Conservation (phyloP, 495 filamentous ascomycete species). For the Trichoderma virens region DNA sequence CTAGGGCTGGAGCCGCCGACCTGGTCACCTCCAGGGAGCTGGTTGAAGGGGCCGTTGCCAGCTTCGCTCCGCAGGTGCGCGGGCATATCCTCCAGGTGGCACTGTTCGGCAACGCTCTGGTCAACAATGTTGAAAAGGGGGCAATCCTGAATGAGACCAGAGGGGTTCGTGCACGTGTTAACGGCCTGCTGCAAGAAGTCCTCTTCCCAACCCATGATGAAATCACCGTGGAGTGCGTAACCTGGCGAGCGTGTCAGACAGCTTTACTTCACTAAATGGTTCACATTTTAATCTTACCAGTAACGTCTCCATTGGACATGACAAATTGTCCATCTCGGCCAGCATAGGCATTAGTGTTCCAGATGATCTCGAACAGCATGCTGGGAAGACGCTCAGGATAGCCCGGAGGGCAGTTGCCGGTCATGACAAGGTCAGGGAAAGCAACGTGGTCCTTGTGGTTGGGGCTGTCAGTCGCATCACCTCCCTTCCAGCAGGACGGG, state of each 20-base stretch:
- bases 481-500: constrained; percentile 85
- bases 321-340: constrained; percentile 64
- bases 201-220: constrained; percentile 72
- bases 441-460: constrained; percentile 69
- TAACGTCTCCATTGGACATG: constrained; percentile 75
- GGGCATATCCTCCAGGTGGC: constrained; percentile 27
- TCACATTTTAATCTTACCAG: constrained; percentile 36
- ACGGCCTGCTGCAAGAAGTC: constrained; percentile 52
- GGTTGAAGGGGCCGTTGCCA: constrained; percentile 19
- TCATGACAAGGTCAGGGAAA: constrained; percentile 67
- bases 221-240: constrained; percentile 79
- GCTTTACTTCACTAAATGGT: no score
- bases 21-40: constrained; percentile 32
- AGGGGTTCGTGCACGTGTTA: constrained; percentile 46
- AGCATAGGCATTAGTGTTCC: constrained; percentile 62
- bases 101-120: constrained; percentile 26
- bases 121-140: constrained; percentile 40
- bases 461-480: constrained; percentile 44
- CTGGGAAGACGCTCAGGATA: constrained; percentile 63
- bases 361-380: constrained; percentile 86
- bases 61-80: constrained; percentile 26
- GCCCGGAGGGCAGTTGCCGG: constrained; percentile 67
- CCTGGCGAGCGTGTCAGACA: constrained; percentile 31
- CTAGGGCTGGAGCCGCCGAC: constrained; percentile 15
- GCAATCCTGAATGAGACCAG: constrained; percentile 49